A percentile compares a stretch with the other conserved stretches of the same genome.
phyloP scores from a whole-genome alignment of 148 eudicot genomes.

The Limonium bicolor region DNA sequence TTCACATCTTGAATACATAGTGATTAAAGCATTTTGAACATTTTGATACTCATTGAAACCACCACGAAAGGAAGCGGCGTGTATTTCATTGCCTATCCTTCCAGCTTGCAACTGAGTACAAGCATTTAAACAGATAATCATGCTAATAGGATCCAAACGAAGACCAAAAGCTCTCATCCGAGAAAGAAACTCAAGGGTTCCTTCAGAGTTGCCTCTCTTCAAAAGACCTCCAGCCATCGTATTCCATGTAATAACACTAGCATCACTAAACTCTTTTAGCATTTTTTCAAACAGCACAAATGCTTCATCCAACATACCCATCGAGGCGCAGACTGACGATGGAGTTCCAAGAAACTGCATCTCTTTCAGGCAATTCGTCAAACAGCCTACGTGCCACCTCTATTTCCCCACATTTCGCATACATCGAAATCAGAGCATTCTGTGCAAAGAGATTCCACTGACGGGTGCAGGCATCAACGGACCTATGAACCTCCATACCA shows the following conservation, averaged over 20 bases:
- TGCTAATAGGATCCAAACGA: constrained; percentile 50
- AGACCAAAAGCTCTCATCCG: constrained; percentile 26
- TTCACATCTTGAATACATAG: constrained; percentile 64
- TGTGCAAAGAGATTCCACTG: constrained; percentile 36
- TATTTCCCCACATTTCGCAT: constrained; percentile 70
- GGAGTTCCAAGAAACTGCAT: constrained; percentile 75
- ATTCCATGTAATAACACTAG: constrained; percentile 59
- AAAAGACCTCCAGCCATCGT: constrained; percentile 66
- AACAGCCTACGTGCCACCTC: constrained; percentile 43
- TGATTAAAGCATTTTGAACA: constrained; percentile 60
- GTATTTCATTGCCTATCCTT: constrained; percentile 52
- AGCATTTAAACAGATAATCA: constrained; percentile 55
- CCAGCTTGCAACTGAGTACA: constrained; percentile 48
- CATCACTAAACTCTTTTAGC: constrained; percentile 20
- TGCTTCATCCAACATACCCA: constrained; percentile 51
- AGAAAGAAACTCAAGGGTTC: constrained; percentile 40
- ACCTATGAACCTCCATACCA: constrained; percentile 44
- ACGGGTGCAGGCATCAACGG: constrained; percentile 19
- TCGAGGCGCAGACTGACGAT: constrained; percentile 59
- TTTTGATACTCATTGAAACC: constrained; percentile 29
- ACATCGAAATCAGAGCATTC: constrained; percentile 72
- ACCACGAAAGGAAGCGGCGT: constrained; percentile 43
- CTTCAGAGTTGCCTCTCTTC: constrained; percentile 38
- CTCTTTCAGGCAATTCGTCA: constrained; percentile 32
- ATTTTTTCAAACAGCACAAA: constrained; percentile 40